Conservation (phyloP, 1,284 basidiomycete species). For the Austroboletus novae-zelandiae region DNA sequence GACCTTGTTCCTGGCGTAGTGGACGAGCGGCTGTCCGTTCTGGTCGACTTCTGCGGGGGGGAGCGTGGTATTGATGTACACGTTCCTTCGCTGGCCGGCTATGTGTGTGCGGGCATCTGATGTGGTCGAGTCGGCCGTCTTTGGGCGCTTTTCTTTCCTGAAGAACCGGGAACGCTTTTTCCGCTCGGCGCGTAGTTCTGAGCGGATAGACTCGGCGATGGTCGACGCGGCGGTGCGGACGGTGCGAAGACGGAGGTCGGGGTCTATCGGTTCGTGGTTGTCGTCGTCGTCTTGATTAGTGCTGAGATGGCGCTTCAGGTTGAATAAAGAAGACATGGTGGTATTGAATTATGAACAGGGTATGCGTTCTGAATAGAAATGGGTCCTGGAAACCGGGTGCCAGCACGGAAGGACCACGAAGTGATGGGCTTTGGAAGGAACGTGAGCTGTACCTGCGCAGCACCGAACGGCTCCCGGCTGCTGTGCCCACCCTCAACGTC, state of each 20-base stretch:
- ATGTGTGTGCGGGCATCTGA: slow-evolving; percentile 34
- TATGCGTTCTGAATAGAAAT: slow-evolving; percentile 3
- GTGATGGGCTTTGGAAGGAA: not conserved
- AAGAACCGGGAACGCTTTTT: slow-evolving; percentile 62
- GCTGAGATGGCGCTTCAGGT: slow-evolving; percentile 20
- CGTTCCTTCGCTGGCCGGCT: slow-evolving; percentile 61
- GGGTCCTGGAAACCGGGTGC: slow-evolving; percentile 17
- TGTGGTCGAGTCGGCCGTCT: slow-evolving; percentile 31
- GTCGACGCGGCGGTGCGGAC: slow-evolving; percentile 87
- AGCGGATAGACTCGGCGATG: slow-evolving; percentile 79
- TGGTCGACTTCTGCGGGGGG: slow-evolving; percentile 64
- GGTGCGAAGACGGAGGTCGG: slow-evolving; percentile 81
- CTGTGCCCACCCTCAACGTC: not conserved
- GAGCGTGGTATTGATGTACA: slow-evolving; percentile 78
- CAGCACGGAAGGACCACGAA: slow-evolving; percentile 23
- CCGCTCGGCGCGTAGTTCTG: slow-evolving; percentile 70
- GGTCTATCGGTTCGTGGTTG: slow-evolving; percentile 64
- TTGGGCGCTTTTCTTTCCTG: slow-evolving; percentile 46
- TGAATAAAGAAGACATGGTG: slow-evolving; percentile 33
- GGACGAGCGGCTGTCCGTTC: slow-evolving; percentile 73
- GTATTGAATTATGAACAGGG: slow-evolving; percentile 17
- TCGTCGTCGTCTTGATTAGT: slow-evolving; percentile 48
- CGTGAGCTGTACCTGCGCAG: not conserved
- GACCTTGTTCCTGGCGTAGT: slow-evolving; percentile 92
- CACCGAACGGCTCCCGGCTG: not conserved